These are phyloP conservation scores for Pseudogymnoascus sp. DNA, from an alignment of 2,329 filamentous ascomycete species.

Conservation along the genomic window DNA sequence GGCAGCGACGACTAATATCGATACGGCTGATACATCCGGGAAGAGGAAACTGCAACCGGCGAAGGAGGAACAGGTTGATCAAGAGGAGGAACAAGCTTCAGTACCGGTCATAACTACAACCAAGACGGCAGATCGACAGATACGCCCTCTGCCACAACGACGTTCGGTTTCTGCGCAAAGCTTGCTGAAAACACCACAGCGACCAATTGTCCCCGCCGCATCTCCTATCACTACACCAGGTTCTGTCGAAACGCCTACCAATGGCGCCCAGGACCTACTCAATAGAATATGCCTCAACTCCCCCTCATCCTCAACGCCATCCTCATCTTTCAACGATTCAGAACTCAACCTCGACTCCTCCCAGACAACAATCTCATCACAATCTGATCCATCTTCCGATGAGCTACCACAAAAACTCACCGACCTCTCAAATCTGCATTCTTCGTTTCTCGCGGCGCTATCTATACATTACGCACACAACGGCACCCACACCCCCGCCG, in stretches of 20 bases:
- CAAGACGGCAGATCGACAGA: constrained; percentile 9
- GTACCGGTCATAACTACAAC: constrained; percentile 8
- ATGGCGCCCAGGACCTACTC: constrained; percentile 23
- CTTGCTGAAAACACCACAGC: constrained; percentile 22
- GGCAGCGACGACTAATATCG: constrained; percentile 19
- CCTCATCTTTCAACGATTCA: constrained; percentile 14
- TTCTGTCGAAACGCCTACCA: constrained; percentile 24
- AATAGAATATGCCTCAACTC: constrained; percentile 23
- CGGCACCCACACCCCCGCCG: constrained; percentile 52
- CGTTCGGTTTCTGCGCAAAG: constrained; percentile 10
- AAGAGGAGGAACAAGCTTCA: constrained; percentile 11
- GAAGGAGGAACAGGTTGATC: constrained; percentile 17
- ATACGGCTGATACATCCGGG: constrained; percentile 24
- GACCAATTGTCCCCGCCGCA: constrained; percentile 14
- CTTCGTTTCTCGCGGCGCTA: constrained; percentile 59
- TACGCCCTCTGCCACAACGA: constrained; percentile 14
- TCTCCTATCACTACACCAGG: constrained; percentile 11
- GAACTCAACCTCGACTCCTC: constrained; percentile 9
- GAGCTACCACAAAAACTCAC: constrained; percentile 44
- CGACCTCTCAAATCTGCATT: constrained; percentile 56
- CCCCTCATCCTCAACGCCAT: constrained; percentile 16
- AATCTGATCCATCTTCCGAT: constrained; percentile 18
- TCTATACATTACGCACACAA: constrained; percentile 63
- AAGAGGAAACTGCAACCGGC: constrained; percentile 22
- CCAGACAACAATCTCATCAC: constrained; percentile 9